Evolutionary conservation across 2,329 filamentous ascomycete genomes (phyloP), one percentile per base, ranked within the genome.

Genomic region (Trichoderma harzianum): DNA sequence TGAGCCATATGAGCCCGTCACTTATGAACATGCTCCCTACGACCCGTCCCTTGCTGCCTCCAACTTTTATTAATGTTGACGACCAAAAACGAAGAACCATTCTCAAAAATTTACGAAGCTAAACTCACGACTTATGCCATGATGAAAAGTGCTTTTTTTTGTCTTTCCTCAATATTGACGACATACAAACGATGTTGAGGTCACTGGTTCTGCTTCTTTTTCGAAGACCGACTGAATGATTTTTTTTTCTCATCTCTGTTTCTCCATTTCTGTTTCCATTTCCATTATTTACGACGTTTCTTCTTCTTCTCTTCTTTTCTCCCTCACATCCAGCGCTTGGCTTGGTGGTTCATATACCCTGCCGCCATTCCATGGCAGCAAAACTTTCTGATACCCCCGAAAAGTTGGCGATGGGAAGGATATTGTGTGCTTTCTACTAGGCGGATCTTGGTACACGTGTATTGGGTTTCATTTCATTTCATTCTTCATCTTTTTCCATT

Each of bases 351-450:
- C 69, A 76, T 74, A 62, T 76, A 66, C 51, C 62, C 65, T 70
- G 66, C 36, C 65, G 64, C 43, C 43, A 70, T 51, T 66, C 76
- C 70, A 75, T 74, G 76, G 76, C 75, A 28, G 69, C 34, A 66
- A 77, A 79, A 77, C 75, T 76, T 76, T 77, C 79, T 81, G 77
- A 83, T 83, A 82, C 80, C 79, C 79, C 69, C 78, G 78, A 78
- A 77, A 73, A 73, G 74, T 73, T 69, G 75, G 76, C 72, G 75
- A 69, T 70, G 74, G 28, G 74, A 74, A 76, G 70, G 73, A 76
- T 75, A 70, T 70, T 72, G 74, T 68, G 72, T 60, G 72, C 71
- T 73, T 76, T 73, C 64, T 72, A 53, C 66, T 69, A 66, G 70
- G 73, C 53, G 69, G 66, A 62, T 51, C 14, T 55, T 53, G 66